Conservation (phyloP, 768 basidiomycete species). For the button mushroom (Agaricus bisporus) region DNA sequence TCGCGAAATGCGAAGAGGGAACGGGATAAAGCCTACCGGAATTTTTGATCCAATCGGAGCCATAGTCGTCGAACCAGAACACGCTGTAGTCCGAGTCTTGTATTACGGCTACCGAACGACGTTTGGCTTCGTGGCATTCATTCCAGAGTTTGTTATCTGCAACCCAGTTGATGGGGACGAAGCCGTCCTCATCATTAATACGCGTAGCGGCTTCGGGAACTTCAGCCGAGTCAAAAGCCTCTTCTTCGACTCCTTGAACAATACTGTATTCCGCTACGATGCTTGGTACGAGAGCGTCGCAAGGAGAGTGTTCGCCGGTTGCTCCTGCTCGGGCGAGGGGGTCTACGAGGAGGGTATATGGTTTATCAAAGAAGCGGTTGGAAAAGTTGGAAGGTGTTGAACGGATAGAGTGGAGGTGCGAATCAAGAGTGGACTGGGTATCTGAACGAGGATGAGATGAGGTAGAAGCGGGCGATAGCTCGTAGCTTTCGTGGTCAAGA, state of each 20-base stretch:
- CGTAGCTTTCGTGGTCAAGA: conserved; percentile 69
- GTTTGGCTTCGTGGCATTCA: conserved; percentile 55
- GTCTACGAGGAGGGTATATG: conserved; percentile 78
- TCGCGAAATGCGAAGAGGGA: neutral
- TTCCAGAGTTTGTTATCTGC: conserved; percentile 50
- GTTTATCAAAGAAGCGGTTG: conserved; percentile 92
- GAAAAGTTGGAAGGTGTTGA: conserved; percentile 52
- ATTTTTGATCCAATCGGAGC: conserved; percentile 81
- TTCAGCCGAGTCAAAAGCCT: conserved; percentile 26
- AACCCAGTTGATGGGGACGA: conserved; percentile 61
- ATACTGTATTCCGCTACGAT: conserved; percentile 82
- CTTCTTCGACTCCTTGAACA: conserved; percentile 54
- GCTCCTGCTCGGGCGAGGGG: conserved; percentile 79
- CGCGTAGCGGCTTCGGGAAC: neutral
- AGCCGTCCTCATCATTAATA: neutral
- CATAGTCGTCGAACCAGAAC: conserved; percentile 78
- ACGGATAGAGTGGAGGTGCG: conserved; percentile 72
- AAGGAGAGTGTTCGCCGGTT: conserved; percentile 86
- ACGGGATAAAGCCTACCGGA: conserved; percentile 42
- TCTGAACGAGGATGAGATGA: conserved; percentile 25
- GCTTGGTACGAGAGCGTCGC: conserved; percentile 86
- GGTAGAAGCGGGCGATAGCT: conserved; percentile 24
- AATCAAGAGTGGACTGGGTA: conserved; percentile 42
- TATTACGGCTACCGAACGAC: conserved; percentile 51
- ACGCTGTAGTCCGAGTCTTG: conserved; percentile 80